Conservation (phyloP, 768 basidiomycete species). For the Mycena maculata region DNA sequence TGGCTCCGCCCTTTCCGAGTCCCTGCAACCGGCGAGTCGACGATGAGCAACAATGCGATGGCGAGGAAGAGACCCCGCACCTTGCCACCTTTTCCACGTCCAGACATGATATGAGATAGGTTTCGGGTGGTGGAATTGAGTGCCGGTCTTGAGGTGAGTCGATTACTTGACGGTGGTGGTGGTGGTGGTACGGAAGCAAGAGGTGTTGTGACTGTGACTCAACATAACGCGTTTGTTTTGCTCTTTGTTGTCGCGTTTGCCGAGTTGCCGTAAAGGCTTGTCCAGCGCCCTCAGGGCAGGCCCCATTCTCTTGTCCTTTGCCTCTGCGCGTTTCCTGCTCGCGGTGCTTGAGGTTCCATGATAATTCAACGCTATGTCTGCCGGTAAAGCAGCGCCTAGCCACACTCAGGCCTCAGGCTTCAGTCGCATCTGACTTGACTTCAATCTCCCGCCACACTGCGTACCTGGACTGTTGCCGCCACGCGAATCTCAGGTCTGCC, state of each 20-base stretch:
- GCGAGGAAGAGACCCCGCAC: slow-evolving; percentile 43
- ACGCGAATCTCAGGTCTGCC: no score
- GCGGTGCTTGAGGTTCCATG: no score
- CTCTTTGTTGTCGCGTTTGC: background rate
- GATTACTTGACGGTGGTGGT: slow-evolving; percentile 11
- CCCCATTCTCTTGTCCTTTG: background rate
- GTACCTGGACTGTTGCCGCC: no score
- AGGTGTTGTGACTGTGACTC: background rate
- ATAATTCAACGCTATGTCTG: no score
- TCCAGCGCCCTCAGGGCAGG: no score
- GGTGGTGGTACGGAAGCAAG: slow-evolving; percentile 41
- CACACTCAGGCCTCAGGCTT: no score
- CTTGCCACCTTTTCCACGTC: slow-evolving; percentile 96
- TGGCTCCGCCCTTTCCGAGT: slow-evolving; percentile 87
- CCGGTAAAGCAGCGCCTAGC: no score
- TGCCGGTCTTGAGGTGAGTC: slow-evolving; percentile 1
- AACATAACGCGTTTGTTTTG: slow-evolving; percentile 1
- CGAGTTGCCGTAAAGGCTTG: background rate
- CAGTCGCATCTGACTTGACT: no score
- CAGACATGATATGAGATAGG: slow-evolving; percentile 75
- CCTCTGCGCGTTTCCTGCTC: no score
- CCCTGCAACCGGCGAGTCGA: slow-evolving; percentile 54
- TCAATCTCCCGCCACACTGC: no score
- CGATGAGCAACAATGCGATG: background rate
- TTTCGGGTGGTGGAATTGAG: slow-evolving; percentile 9